These are phyloP conservation scores for Misopates orontium DNA, from an alignment of 257 asterid species.

Conservation along the genomic window DNA sequence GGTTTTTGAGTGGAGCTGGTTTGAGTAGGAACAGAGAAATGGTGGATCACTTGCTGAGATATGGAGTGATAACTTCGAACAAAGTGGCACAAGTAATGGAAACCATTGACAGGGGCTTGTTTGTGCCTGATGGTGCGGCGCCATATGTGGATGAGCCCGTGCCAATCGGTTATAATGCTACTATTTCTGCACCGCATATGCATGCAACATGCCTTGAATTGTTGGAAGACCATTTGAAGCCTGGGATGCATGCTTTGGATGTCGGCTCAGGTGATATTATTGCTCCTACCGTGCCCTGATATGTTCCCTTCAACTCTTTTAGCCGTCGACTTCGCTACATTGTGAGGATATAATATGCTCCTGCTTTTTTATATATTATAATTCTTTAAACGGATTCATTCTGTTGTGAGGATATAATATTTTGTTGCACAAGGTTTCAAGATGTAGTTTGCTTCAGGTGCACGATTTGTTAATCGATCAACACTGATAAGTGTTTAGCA, in stretches of 20 bases:
- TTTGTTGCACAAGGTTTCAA: neutral
- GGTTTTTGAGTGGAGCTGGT: slow-evolving; percentile 52
- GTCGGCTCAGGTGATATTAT: slow-evolving; percentile 76
- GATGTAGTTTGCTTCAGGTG: neutral
- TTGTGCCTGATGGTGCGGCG: slow-evolving; percentile 78
- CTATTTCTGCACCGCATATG: slow-evolving; percentile 98
- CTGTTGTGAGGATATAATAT: neutral
- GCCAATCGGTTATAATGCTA: slow-evolving; percentile 86
- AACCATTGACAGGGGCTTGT: slow-evolving; percentile 79
- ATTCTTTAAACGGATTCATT: no score
- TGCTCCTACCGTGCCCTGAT: neutral
- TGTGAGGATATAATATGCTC: no score
- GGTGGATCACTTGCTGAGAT: slow-evolving; percentile 56
- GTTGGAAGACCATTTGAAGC: slow-evolving; percentile 81
- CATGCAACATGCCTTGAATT: slow-evolving; percentile 92
- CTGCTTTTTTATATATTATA: no score
- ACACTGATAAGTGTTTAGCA: neutral
- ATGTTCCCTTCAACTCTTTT: neutral
- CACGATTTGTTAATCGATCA: neutral
- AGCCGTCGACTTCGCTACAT: neutral
- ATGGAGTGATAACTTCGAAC: slow-evolving; percentile 56
- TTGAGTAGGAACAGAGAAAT: slow-evolving; percentile 50
- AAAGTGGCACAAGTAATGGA: slow-evolving; percentile 79
- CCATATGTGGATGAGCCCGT: slow-evolving; percentile 79
- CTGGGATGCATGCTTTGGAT: slow-evolving; percentile 89